Base-by-base conservation (phyloP, 2,329 filamentous ascomycete genomes). In the Cladophialophora immunda region DNA sequence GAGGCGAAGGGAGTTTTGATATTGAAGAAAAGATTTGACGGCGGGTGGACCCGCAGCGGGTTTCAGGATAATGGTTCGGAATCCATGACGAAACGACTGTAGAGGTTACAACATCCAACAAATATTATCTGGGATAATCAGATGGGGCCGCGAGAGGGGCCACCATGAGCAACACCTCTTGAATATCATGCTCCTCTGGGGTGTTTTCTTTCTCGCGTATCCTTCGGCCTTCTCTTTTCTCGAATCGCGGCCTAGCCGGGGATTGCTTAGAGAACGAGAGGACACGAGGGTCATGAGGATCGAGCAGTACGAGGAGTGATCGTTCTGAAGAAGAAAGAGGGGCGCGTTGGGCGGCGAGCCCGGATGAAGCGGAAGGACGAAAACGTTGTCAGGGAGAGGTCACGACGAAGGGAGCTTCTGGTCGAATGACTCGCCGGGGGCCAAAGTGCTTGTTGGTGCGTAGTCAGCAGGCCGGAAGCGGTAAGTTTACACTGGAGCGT, bases 241-340 rank as follows among this genome's bases (percentile, higher is more conserved):
- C 22, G 19, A 50, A 50, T 25, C 3, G 11, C 17, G 45, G 45
- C 22, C 45, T 50, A 27, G 15, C 45, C 22, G 17, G 45, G 45
- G 19, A 50, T 50, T 27, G 19, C 19, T 25, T 50, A 50, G 45
- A 50, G 45, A 50, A 50, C 45, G 45, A 50, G 22, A 47, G n/a
- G 41, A 11, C n/a, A 8, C 29, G 29, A 30, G 4, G 32, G 2
- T 34, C 45, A 15, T 19, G 17, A 45, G 17, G 38, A n/a, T 45
- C 38, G 45, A 25, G 19, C 22, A 19, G 5, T 7, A 19, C 4
- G 45, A 50, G 15, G 45, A 50, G 22, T 11, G n/a, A 47, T 47
- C 41, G 41, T 47, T 47, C n/a, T 11, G n/a, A 47, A 9, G 41
- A n/a, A 45, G 41, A 17, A 25, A 25, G 45, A 50, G 45, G 22